Evolutionary conservation across 345 rosid genomes (phyloP).

Genomic region (Euphorbia tirucalli): DNA sequence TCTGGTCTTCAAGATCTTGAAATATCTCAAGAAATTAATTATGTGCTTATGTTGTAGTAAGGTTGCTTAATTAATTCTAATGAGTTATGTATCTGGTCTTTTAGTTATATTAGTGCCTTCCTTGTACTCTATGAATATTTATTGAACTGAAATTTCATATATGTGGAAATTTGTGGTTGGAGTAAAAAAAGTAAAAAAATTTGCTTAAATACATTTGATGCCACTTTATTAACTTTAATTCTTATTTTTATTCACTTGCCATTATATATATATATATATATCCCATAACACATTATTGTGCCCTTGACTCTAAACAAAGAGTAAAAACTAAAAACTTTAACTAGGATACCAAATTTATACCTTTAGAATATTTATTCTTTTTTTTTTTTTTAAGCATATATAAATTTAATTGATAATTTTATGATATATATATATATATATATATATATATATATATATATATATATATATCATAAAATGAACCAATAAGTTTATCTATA

Average conservation of each 20-base stretch:
- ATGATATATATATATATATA: no score
- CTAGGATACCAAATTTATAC: not conserved
- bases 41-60: no score
- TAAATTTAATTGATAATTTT: not conserved
- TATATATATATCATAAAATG: not conserved
- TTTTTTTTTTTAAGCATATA: not conserved
- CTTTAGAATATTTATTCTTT: not conserved
- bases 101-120: no score
- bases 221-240: not conserved
- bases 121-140: no score
- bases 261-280: not conserved
- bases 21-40: no score
- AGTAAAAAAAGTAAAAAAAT: no score
- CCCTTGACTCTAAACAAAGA: slow-evolving; percentile 14
- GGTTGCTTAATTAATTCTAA: no score
- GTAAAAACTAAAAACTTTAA: slow-evolving; percentile 3
- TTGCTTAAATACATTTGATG: not conserved
- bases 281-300: not conserved
- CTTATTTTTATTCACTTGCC: slow-evolving; percentile 1
- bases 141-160: no score
- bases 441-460: no score
- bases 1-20: no score
- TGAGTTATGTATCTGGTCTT: no score
- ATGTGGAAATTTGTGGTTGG: no score
- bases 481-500: not conserved